These are phyloP conservation scores for Cutaneotrichosporon sp. DNA, from an alignment of 1,284 basidiomycete genomes.

Conservation along the genomic window DNA sequence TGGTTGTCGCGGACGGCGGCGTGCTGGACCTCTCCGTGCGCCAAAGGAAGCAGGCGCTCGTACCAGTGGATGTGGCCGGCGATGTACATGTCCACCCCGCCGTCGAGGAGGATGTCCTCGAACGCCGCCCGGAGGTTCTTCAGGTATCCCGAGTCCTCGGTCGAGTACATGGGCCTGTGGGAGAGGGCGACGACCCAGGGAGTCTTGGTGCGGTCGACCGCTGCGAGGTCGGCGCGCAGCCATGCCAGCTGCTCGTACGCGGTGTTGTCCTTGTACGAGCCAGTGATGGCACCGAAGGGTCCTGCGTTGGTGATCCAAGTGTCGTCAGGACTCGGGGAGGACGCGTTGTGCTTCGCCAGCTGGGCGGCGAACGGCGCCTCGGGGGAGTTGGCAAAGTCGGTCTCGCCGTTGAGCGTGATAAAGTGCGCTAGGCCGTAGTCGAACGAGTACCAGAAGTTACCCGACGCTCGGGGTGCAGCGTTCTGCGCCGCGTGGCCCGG, in stretches of 20 bases:
- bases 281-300: constrained; percentile 24
- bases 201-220: constrained; percentile 47
- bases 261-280: constrained; percentile 24
- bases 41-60: constrained; percentile 45
- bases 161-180: constrained; percentile 43
- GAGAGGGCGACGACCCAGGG: constrained; percentile 50
- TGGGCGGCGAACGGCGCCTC: constrained; percentile 32
- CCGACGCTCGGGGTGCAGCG: too few species aligned
- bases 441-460: constrained; percentile 42
- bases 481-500: constrained; percentile 27
- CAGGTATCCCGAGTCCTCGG: constrained; percentile 34
- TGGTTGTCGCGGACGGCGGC: constrained; percentile 39
- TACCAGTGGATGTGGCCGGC: constrained; percentile 52
- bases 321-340: background rate
- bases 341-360: constrained; percentile 16
- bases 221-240: constrained; percentile 39
- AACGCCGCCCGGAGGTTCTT: constrained; percentile 44
- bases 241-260: constrained; percentile 34
- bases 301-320: constrained; percentile 20
- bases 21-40: constrained; percentile 37
- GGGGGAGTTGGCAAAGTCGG: constrained; percentile 30
- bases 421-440: constrained; percentile 34
- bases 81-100: constrained; percentile 48
- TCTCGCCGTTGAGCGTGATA: constrained; percentile 31
- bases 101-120: constrained; percentile 46